Evolutionary conservation across 2,329 filamentous ascomycete genomes (phyloP).

Genomic region (Pseudogymnoascus sp.): DNA sequence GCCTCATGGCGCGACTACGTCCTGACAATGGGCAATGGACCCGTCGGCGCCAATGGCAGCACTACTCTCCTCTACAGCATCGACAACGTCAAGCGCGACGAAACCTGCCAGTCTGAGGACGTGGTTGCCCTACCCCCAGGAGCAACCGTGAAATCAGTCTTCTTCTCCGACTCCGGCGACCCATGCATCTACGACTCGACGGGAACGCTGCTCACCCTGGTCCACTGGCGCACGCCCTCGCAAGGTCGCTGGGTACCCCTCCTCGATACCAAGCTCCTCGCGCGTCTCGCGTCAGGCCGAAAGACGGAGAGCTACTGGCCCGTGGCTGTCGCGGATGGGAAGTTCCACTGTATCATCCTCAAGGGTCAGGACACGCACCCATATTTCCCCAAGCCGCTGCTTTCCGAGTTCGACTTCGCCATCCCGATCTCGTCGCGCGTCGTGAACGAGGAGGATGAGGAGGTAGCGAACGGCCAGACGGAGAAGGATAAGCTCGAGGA

Average conservation of each 20-base stretch:
- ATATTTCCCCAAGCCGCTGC: slow-evolving; percentile 81
- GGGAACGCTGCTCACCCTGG: slow-evolving; percentile 75
- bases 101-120: slow-evolving; percentile 92
- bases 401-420: slow-evolving; percentile 89
- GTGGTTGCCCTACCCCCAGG: slow-evolving; percentile 74
- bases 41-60: slow-evolving; percentile 68
- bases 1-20: slow-evolving; percentile 94
- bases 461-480: slow-evolving; percentile 29
- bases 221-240: slow-evolving; percentile 82
- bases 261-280: slow-evolving; percentile 76
- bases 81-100: slow-evolving; percentile 87
- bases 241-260: slow-evolving; percentile 88
- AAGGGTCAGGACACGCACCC: slow-evolving; percentile 91
- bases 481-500: slow-evolving; percentile 67
- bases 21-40: slow-evolving; percentile 90
- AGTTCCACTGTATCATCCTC: slow-evolving; percentile 97
- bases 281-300: slow-evolving; percentile 72
- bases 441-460: slow-evolving; percentile 31
- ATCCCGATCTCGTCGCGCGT: slow-evolving; percentile 61
- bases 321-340: slow-evolving; percentile 81
- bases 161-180: slow-evolving; percentile 90
- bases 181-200: slow-evolving; percentile 94
- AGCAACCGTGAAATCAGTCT: slow-evolving; percentile 68
- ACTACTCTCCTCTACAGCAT: slow-evolving; percentile 82
- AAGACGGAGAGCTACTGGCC: slow-evolving; percentile 93